Base-by-base conservation (phyloP, 306 rosid species). In the Calophaca sinica region DNA sequence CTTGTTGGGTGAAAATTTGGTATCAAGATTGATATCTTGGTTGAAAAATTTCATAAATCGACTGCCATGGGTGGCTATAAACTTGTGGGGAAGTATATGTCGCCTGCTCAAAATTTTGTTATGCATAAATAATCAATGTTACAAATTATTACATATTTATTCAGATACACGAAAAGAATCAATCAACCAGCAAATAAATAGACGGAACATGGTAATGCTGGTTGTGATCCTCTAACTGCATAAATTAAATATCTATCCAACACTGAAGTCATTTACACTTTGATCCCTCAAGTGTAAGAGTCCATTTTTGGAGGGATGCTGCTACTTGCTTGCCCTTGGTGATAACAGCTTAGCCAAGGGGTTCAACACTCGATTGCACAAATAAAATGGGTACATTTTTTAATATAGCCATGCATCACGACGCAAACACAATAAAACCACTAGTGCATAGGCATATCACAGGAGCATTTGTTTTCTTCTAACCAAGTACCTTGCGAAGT, bases 401-500 rank as follows among this genome's bases (percentile, higher is more conserved):
- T 20, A 66, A 66, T 9, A 50, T 10, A 42, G 38, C 29, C 32
- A 68, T 28, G 28, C 58, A 67, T 45, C 51, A 63, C 4, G 52
- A 69, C 46, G 9, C 38, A 50, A 44, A 71, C 46, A 55, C 50
- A 58, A 20, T 20, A 20, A 20, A 59, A 68, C 44, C 67, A 46
- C 2, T 20, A 44, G 29, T 61, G 14, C 49, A 9, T n/a, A 45
- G 62, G 53, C 31, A 44, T 31, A 46, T 52, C 5, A 45, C 54
- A 31, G 33, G 68, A 20, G 50, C 33, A 5, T 45, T 9, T 42
- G 36, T 4, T 44, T 45, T 62, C 36, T 73, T 70, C 78, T 84
- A 91, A 73, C 76, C 68, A 11, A 94, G 94, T 28, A 92, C 92
- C 83, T 86, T 87, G 3, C 93, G 91, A 54, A 94, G 96, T 79